Percentiles rank a stretch among this genome's conserved stretches.
phyloP scores from a whole-genome alignment of 805 yeast species.

The Lachancea cidri region DNA sequence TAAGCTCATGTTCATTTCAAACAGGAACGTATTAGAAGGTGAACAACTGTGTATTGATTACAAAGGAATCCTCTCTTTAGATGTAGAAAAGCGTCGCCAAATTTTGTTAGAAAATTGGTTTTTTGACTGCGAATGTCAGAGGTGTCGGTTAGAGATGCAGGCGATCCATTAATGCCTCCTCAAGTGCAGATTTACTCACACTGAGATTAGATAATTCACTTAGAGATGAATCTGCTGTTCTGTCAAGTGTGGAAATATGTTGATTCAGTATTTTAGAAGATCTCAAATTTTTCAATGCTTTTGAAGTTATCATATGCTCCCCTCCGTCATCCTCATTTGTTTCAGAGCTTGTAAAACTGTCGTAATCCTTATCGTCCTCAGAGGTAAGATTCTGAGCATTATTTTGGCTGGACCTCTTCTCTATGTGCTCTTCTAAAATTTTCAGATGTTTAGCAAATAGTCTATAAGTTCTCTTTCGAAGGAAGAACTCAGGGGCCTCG shows the following conservation, averaged over 20 bases:
- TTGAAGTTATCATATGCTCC: slow-evolving; percentile 2
- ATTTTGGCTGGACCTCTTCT: slow-evolving; percentile 4
- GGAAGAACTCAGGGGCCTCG: slow-evolving; percentile 31
- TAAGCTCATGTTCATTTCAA: slow-evolving; percentile 40
- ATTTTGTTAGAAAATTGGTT: slow-evolving; percentile 51
- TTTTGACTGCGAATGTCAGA: slow-evolving; percentile 48
- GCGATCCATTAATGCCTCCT: slow-evolving; percentile 37
- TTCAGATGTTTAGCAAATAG: slow-evolving; percentile 25
- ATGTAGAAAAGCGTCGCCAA: slow-evolving; percentile 37
- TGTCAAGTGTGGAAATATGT: slow-evolving; percentile 7
- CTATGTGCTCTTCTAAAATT: slow-evolving; percentile 23
- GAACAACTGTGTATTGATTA: slow-evolving; percentile 58
- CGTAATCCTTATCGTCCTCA: neutral
- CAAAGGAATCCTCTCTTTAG: slow-evolving; percentile 36
- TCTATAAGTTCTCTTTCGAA: slow-evolving; percentile 27
- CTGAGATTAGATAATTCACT: slow-evolving; percentile 36
- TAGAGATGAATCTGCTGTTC: slow-evolving; percentile 12
- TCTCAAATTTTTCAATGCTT: slow-evolving; percentile 20
- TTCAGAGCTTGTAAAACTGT: neutral
- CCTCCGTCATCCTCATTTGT: slow-evolving; percentile 1
- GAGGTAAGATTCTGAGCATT: neutral
- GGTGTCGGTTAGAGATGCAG: slow-evolving; percentile 37
- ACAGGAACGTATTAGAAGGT: slow-evolving; percentile 35
- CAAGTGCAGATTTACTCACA: slow-evolving; percentile 38
- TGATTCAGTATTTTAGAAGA: slow-evolving; percentile 23